Evolutionary conservation across 208 protist species (phyloP).

Genomic region (Cochliopodium minus): DNA sequence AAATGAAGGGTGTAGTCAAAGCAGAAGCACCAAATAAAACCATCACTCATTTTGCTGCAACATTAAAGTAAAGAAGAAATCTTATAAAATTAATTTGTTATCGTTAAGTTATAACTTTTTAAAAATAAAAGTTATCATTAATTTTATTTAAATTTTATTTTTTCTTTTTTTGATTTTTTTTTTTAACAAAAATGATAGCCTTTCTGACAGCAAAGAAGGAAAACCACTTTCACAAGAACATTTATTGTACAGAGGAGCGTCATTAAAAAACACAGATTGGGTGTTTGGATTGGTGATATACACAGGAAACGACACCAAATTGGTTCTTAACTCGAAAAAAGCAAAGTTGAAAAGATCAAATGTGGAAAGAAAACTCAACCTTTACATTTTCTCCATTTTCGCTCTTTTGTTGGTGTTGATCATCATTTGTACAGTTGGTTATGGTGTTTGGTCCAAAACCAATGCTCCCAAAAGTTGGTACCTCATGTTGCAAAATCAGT

Average conservation of each 20-base stretch:
- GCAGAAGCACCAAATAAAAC: too few relatives aligned
- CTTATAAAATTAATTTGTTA: neutral
- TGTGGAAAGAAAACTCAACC: conserved; percentile 15
- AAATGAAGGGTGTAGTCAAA: too few relatives aligned
- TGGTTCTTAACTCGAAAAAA: conserved; percentile 19
- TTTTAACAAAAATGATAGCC: too few relatives aligned
- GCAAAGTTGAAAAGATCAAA: conserved; percentile 6
- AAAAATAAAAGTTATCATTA: conserved; percentile 1
- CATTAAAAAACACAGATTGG: conserved; percentile 31
- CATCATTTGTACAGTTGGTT: conserved; percentile 8
- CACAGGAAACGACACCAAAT: conserved; percentile 29
- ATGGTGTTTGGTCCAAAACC: conserved; percentile 1
- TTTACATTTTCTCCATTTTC: neutral
- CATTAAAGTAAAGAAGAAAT: neutral
- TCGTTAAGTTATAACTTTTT: neutral
- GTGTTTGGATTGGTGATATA: conserved; percentile 34
- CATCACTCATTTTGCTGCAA: too few relatives aligned
- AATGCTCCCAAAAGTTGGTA: too few relatives aligned
- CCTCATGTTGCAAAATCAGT: too few relatives aligned
- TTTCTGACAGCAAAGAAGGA: too few relatives aligned
- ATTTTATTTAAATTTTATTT: conserved; percentile 4
- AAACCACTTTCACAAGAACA: too few relatives aligned
- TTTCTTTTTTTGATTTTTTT: conserved; percentile 22
- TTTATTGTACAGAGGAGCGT: conserved; percentile 28
- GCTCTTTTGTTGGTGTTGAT: neutral